Base-by-base conservation (phyloP, 2,329 filamentous ascomycete genomes). In the Trichoderma semiorbis region DNA sequence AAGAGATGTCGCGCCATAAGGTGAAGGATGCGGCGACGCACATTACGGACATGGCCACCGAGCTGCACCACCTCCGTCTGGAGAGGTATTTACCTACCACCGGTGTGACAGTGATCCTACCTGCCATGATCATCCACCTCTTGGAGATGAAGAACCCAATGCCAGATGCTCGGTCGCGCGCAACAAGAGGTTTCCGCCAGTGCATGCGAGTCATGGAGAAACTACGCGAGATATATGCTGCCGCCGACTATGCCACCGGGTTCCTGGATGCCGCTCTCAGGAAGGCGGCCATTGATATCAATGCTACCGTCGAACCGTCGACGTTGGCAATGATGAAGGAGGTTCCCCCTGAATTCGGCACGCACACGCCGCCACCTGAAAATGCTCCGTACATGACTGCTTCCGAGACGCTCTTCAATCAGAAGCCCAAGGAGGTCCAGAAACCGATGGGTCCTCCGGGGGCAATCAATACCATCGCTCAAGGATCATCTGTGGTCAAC, bases 231-330 rank as follows among this genome's bases (percentile, higher is more conserved):
- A 93, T 94, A 34, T 98, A 98, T 78, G 91, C 94, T 0, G 94
- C 95, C 0, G 95, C 95, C n/a, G 95, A 98, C 80, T 97, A 96
- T 77, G 94, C 94, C n/a, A 95, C 93, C 1, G 93, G 93, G 3
- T 98, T 98, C 84, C 86, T 98, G n/a, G 93, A 97, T 79, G 94
- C 94, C 1, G 94, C 94, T 1, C 92, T 97, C 74, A 91, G 93
- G 74, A 97, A 97, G 83, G 93, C 93, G 10, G 90, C 93, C 71
- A 94, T 96, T 74, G 90, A 93, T 70, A 85, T 94, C 50, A 88
- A 82, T 65, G 79, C 81, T 60, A 81, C 78, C 62, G 76, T 79
- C 18, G 77, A 78, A 6, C 79, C 78, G 16, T 77, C 79, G 24
- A 78, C 78, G n/a, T 76, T 79, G 53, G 77, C 76, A 30, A 79